These are phyloP conservation scores for Pseudogymnoascus sp. DNA, from an alignment of 2,329 filamentous ascomycete genomes.

Conservation along the genomic window DNA sequence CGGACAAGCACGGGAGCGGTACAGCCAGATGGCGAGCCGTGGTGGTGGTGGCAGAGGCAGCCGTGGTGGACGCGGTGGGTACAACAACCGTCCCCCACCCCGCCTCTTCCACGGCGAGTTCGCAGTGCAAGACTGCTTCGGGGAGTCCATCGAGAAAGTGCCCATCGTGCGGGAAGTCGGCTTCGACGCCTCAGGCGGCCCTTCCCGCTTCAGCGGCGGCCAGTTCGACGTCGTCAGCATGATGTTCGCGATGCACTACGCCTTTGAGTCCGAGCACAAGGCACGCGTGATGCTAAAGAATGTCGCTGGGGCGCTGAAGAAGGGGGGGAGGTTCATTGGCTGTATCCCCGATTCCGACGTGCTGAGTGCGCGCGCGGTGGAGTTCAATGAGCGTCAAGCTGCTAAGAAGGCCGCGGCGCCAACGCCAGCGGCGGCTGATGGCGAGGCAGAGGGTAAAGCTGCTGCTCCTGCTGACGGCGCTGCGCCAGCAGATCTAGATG, in stretches of 20 bases:
- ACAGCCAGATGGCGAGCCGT: conserved; percentile 61
- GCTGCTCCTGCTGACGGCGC: conserved; percentile 23
- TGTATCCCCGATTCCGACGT: conserved; percentile 97
- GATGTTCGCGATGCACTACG: conserved; percentile 99
- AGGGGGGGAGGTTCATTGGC: conserved; percentile 89
- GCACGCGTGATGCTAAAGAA: conserved; percentile 89
- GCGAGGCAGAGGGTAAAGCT: conserved; percentile 38
- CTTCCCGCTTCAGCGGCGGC: conserved; percentile 61
- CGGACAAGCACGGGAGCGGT: conserved; percentile 80
- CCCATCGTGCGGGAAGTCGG: conserved; percentile 79
- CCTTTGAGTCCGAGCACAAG: conserved; percentile 87
- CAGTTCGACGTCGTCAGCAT: conserved; percentile 96
- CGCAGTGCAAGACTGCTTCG: conserved; percentile 86
- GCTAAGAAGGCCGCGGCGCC: conserved; percentile 29
- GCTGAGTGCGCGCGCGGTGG: conserved; percentile 69
- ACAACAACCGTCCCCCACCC: conserved; percentile 40
- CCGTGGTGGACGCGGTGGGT: conserved; percentile 36
- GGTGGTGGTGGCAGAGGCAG: conserved; percentile 43
- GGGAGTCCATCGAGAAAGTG: conserved; percentile 73
- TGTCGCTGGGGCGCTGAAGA: conserved; percentile 82
- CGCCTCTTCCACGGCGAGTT: conserved; percentile 80
- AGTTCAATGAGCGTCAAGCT: conserved; percentile 57
- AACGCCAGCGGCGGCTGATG: not conserved
- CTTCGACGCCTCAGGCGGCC: conserved; percentile 67
- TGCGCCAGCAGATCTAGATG: conserved; percentile 43